These are phyloP conservation scores for Paramyrothecium roridum DNA, from an alignment of 2,329 filamentous ascomycete species.

Conservation along the genomic window DNA sequence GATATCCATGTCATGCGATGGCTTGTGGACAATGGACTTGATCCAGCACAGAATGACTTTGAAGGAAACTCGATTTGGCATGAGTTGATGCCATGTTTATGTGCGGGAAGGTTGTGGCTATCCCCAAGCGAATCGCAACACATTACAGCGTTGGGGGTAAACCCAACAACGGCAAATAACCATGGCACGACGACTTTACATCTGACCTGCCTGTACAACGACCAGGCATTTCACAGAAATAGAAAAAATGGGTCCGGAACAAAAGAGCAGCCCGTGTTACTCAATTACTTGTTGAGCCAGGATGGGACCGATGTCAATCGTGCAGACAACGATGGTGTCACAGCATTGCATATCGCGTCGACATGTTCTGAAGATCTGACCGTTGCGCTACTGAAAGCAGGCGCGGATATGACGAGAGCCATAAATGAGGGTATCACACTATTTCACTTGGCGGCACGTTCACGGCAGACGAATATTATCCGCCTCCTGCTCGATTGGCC, in stretches of 20 bases:
- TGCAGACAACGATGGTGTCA: conserved; percentile 9
- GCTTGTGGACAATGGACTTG: background rate
- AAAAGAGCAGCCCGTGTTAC: background rate
- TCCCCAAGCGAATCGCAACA: background rate
- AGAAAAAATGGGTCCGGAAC: background rate
- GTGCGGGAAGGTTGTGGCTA: background rate
- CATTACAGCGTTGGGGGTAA: conserved; percentile 1
- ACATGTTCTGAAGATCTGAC: conserved; percentile 15
- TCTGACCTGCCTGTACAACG: background rate
- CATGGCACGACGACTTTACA: conserved; percentile 1
- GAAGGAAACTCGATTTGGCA: conserved; percentile 4
- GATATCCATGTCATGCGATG: background rate
- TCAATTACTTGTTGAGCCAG: background rate
- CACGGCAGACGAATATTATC: conserved; percentile 25
- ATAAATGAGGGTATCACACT: conserved; percentile 30
- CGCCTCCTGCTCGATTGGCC: conserved; percentile 17
- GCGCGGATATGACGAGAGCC: conserved; percentile 25
- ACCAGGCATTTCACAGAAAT: background rate
- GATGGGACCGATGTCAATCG: background rate
- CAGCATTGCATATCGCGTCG: conserved; percentile 19
- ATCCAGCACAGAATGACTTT: background rate
- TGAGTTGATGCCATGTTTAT: background rate
- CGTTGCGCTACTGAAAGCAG: conserved; percentile 26
- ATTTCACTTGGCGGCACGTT: conserved; percentile 34
- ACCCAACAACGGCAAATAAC: background rate